phyloP scores from a whole-genome alignment of 176 grass and related monocot species.

The Metroxylon sagu region DNA sequence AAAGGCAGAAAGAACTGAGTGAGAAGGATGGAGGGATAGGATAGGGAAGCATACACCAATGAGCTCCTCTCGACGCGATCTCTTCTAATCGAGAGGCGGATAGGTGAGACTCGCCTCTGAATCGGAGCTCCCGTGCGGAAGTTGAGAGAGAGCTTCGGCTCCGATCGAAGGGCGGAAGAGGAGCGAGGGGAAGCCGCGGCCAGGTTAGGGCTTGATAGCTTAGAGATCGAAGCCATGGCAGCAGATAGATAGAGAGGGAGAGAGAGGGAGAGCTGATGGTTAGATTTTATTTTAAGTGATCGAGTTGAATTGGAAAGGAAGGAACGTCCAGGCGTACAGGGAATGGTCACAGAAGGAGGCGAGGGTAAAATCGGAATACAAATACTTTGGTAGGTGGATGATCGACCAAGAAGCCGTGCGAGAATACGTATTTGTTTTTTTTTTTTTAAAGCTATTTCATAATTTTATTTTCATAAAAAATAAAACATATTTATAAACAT shows the following conservation, averaged over 20 bases:
- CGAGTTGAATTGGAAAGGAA: too few species aligned
- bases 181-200: neutral
- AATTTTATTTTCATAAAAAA: too few species aligned
- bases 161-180: constrained; percentile 18
- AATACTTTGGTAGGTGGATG: too few species aligned
- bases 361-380: too few species aligned
- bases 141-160: neutral
- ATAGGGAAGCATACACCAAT: constrained; percentile 20
- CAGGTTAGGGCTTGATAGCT: constrained; percentile 24
- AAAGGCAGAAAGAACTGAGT: too few species aligned
- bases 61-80: constrained; percentile 11
- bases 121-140: neutral
- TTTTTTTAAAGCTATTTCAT: too few species aligned
- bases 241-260: neutral
- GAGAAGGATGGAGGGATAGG: neutral
- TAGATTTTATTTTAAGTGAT: too few species aligned
- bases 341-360: too few species aligned
- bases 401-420: too few species aligned
- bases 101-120: constrained; percentile 11
- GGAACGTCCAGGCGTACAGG: too few species aligned
- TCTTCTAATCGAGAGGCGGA: constrained; percentile 26
- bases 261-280: neutral
- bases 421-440: too few species aligned
- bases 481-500: too few species aligned
- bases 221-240: constrained; percentile 42